Evolutionary conservation across 1,284 basidiomycete genomes (phyloP).

Genomic region (Puccinia coronata): DNA sequence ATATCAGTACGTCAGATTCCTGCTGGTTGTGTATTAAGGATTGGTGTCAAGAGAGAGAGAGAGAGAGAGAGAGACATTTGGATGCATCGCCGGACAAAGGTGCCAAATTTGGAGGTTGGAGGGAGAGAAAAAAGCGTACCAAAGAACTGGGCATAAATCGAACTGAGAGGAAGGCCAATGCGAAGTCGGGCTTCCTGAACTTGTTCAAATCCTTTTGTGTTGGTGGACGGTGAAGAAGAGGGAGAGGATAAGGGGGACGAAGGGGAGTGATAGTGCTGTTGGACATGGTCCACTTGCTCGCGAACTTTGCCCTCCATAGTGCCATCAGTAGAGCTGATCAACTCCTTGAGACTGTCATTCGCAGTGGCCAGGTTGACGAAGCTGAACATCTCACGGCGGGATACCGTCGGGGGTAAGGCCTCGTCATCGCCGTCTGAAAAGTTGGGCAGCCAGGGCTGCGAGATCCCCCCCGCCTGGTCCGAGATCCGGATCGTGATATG

Average conservation of each 20-base stretch:
- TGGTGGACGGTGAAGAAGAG: background rate
- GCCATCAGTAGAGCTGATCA: constrained; percentile 62
- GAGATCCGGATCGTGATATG: constrained; percentile 77
- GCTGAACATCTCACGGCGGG: constrained; percentile 42
- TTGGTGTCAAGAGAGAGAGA: background rate
- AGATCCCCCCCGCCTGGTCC: constrained; percentile 68
- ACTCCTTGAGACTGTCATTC: constrained; percentile 70
- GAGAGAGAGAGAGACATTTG: background rate
- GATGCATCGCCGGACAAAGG: constrained; percentile 23
- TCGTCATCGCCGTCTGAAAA: constrained; percentile 23
- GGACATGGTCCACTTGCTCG: constrained; percentile 65
- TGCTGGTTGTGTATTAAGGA: too few species aligned
- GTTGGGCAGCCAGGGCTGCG: background rate
- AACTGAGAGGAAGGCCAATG: constrained; percentile 79
- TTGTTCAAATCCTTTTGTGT: constrained; percentile 57
- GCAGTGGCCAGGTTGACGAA: constrained; percentile 38
- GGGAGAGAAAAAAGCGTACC: constrained; percentile 60
- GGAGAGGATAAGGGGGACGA: too few species aligned
- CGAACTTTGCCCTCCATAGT: constrained; percentile 74
- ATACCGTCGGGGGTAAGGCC: constrained; percentile 24
- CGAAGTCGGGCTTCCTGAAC: constrained; percentile 65
- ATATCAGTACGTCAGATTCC: constrained; percentile 14
- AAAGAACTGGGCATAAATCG: constrained; percentile 71
- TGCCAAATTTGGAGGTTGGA: background rate
- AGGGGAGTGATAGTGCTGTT: constrained; percentile 20